Percentiles rank a stretch among this genome's conserved stretches.
phyloP scores from a whole-genome alignment of 2,329 filamentous ascomycete genomes.

The Aspergillus ochraceus region DNA sequence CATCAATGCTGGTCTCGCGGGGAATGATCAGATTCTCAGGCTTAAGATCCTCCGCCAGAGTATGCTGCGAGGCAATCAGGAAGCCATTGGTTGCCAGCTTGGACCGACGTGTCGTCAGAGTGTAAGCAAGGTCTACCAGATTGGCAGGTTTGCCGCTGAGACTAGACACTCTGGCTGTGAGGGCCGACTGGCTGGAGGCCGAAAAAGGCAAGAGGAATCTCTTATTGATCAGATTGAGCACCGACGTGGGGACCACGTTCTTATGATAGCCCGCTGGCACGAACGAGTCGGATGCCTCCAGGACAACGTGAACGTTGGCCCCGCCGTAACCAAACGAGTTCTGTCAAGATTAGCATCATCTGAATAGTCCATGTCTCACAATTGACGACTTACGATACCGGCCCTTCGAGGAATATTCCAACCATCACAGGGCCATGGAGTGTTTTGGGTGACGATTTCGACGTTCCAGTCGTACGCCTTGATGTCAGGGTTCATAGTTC shows the following conservation, averaged over 20 bases:
- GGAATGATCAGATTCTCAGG: neutral
- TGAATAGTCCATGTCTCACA: neutral
- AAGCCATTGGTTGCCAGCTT: neutral
- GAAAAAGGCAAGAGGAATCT: neutral
- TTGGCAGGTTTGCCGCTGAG: neutral
- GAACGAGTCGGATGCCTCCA: neutral
- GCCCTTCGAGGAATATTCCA: neutral
- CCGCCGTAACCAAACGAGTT: slow-evolving; percentile 10
- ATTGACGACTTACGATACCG: neutral
- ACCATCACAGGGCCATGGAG: neutral
- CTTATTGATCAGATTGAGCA: neutral
- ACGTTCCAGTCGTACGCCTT: neutral
- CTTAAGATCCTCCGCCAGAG: neutral
- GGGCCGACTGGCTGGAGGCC: neutral
- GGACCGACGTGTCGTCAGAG: neutral
- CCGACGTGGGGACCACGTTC: neutral
- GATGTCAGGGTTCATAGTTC: slow-evolving; percentile 1
- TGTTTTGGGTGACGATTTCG: neutral
- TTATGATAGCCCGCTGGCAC: neutral
- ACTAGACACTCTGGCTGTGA: neutral
- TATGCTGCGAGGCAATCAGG: neutral
- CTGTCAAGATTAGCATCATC: neutral
- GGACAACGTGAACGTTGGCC: slow-evolving; percentile 1
- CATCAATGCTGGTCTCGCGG: neutral
- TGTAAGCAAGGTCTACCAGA: slow-evolving; percentile 1